Conservation (phyloP, 2,329 filamentous ascomycete species). For the Colletotrichum zoysiae region DNA sequence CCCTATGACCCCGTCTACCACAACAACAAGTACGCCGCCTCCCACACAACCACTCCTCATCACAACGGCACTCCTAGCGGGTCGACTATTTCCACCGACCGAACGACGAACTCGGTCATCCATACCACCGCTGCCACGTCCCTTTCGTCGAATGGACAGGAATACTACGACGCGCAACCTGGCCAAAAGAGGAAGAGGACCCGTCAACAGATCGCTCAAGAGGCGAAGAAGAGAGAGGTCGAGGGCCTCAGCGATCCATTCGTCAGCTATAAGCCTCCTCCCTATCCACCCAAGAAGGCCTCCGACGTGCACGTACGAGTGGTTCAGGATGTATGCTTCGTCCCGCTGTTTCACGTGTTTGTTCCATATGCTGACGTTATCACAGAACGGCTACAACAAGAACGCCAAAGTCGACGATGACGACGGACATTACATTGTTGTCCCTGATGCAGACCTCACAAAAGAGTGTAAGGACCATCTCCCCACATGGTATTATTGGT, state of each 20-base stretch:
- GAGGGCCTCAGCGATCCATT: slow-evolving; percentile 79
- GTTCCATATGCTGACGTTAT: slow-evolving; percentile 36
- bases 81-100: slow-evolving; percentile 84
- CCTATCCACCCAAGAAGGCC: slow-evolving; percentile 90
- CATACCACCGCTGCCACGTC: slow-evolving; percentile 93
- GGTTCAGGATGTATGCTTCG: slow-evolving; percentile 69
- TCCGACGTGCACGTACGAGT: slow-evolving; percentile 77
- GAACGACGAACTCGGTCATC: slow-evolving; percentile 78
- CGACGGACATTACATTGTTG: slow-evolving; percentile 96
- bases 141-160: slow-evolving; percentile 70
- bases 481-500: background rate
- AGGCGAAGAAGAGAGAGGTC: slow-evolving; percentile 82
- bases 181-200: slow-evolving; percentile 93
- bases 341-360: background rate
- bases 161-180: slow-evolving; percentile 74
- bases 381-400: slow-evolving; percentile 59
- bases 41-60: slow-evolving; percentile 79
- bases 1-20: slow-evolving; percentile 80
- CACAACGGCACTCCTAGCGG: slow-evolving; percentile 75
- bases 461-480: slow-evolving; percentile 80
- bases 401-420: slow-evolving; percentile 91
- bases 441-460: slow-evolving; percentile 86
- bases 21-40: slow-evolving; percentile 70
- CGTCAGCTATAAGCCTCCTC: slow-evolving; percentile 85
- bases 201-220: slow-evolving; percentile 83